Conservation (phyloP, 768 basidiomycete species). For the Mycena polygramma region DNA sequence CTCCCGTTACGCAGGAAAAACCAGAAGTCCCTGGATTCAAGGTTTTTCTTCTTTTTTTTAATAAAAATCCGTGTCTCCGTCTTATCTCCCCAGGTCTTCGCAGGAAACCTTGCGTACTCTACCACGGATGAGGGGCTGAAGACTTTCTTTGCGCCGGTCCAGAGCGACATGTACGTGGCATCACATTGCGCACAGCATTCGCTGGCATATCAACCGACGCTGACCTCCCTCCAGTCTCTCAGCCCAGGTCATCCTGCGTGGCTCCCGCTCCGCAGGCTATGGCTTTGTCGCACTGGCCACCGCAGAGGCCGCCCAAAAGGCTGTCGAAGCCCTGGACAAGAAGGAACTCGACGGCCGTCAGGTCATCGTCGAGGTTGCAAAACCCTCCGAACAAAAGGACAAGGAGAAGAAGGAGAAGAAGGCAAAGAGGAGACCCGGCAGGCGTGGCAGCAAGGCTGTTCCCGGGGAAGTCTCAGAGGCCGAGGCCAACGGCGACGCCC, state of each 20-base stretch:
- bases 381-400: slow-evolving; percentile 91
- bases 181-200: slow-evolving; percentile 55
- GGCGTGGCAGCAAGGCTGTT: slow-evolving; percentile 88
- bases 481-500: slow-evolving; percentile 84
- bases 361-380: slow-evolving; percentile 94
- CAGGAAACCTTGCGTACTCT: slow-evolving; percentile 94
- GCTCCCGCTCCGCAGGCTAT: slow-evolving; percentile 89
- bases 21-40: slow-evolving; percentile 85
- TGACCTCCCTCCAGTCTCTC: slow-evolving; percentile 67
- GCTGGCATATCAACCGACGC: slow-evolving; percentile 43
- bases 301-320: slow-evolving; percentile 87
- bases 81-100: slow-evolving; percentile 77
- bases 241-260: slow-evolving; percentile 89
- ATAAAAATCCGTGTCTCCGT: slow-evolving; percentile 29
- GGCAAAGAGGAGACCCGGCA: slow-evolving; percentile 84
- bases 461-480: slow-evolving; percentile 92
- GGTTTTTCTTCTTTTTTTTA: slow-evolving; percentile 57
- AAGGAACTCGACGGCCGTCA: slow-evolving; percentile 90
- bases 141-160: slow-evolving; percentile 92
- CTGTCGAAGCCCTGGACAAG: slow-evolving; percentile 88
- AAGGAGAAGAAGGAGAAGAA: slow-evolving; percentile 84
- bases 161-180: slow-evolving; percentile 86
- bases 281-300: slow-evolving; percentile 90
- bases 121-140: slow-evolving; percentile 96
- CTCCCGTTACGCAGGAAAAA: slow-evolving; percentile 80